Evolutionary conservation across 768 basidiomycete species (phyloP), one percentile per base, ranked within the genome.

Genomic region (Tulasnella calospora): DNA sequence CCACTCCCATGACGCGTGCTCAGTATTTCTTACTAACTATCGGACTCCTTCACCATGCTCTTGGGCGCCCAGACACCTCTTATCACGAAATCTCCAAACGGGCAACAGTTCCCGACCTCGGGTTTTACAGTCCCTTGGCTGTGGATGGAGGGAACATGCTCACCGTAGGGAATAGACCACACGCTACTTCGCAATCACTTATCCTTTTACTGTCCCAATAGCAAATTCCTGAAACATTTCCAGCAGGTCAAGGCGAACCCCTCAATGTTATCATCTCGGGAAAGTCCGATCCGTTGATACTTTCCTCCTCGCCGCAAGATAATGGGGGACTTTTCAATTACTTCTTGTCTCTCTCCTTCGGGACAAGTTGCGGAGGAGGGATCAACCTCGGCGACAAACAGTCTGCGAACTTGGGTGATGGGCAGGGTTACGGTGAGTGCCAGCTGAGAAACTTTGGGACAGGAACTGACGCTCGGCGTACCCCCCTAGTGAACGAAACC

Each of bases 261-360:
- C 84, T 97, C 67, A 98, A 98, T 81, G 86, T 87, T 76, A 93
- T 98, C 81, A 85, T 98, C 30, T 91, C 92, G 33, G 92, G 88
- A 12, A 87, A 90, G 69, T 97, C 95, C 4, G 92, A 94, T 81
- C 79, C 87, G 4, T 86, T 84, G 6, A 92, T 96, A 1, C 87
- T 95, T 69, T 67, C 61, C 61, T 17, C 61, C 27, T 67, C 61
- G 61, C 10, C 30, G 23, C 87, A 89, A 33, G 89, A 91, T 80
- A 83, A 92, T 71, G 95, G 95, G 19, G 94, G 95, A 3, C 84
- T 95, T 74, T 86, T 89, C 51, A 97, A 96, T 82, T 96, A 92
- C 85, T 93, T 90, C 82, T 84, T 91, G 94, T 92, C 92, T 2
- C 84, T 95, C 77, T 88, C 90, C 19, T 92, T 92, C 83, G 87